Evolutionary conservation across 495 filamentous ascomycete genomes (phyloP).

Genomic region (Penicillium simplicissimum): DNA sequence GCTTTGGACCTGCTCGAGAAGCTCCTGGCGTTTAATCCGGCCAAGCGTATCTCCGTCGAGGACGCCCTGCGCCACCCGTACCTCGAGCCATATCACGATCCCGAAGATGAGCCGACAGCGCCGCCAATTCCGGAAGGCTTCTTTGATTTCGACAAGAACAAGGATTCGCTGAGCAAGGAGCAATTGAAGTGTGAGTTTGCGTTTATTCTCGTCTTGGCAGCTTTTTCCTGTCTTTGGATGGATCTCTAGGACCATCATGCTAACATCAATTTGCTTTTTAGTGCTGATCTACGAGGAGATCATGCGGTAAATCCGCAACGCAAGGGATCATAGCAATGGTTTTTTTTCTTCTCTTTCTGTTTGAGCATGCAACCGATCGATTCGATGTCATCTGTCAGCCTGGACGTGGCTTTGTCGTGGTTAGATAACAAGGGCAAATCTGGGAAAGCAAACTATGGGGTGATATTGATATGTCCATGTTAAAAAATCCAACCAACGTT

Average conservation of each 20-base stretch:
- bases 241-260: not conserved
- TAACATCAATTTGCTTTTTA: constrained; percentile 28
- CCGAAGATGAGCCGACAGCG: constrained; percentile 97
- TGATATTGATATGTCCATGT: not conserved
- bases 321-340: constrained; percentile 3
- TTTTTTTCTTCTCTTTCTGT: constrained; percentile 5
- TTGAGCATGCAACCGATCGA: constrained; percentile 7
- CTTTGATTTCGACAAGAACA: constrained; percentile 99
- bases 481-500: not conserved
- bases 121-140: constrained; percentile 97
- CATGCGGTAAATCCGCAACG: constrained; percentile 71
- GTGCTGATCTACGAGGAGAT: constrained; percentile 97
- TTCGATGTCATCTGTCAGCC: not conserved
- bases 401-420: not conserved
- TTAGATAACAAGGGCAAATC: constrained; percentile 7
- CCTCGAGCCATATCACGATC: constrained; percentile 98
- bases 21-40: constrained; percentile 95
- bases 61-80: constrained; percentile 97
- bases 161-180: constrained; percentile 98
- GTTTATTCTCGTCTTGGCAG: not conserved
- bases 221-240: not conserved
- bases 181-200: constrained; percentile 81
- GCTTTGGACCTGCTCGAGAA: constrained; percentile 95
- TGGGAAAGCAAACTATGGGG: not conserved
- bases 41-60: constrained; percentile 97